Base-by-base conservation (phyloP, 108 stramenopile genomes). In the Nitzschia sp. region DNA sequence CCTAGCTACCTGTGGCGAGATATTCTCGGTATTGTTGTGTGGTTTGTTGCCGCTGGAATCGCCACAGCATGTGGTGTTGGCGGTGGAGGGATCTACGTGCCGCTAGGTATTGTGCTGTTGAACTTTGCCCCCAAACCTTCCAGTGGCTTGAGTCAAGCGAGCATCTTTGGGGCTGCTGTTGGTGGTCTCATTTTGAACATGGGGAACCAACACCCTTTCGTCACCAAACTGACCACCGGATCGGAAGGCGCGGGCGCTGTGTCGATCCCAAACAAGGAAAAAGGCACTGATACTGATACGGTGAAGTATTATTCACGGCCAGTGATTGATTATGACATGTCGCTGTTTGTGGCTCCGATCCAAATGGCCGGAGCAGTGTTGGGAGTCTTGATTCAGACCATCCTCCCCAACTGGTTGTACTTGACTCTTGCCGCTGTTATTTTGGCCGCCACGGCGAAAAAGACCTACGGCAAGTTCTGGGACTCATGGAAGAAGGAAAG, bases 41-140 rank as follows among this genome's bases (percentile, higher is more conserved):
- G 83, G 83, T 84, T 84, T 73, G 52, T 72, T 39, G 63, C 82
- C 11, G 79, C 86, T 3, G 76, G 76, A 20, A 39, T 77, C 19
- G 80, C 83, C 41, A 84, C 78, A 8, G 80, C 86, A 29, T 83
- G 82, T 57, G 85, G 85, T 59, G 85, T 86, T 0, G 85, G 85
- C 21, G 85, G 85, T 11, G 85, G 85, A 53, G 85, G 85, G 20
- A 81, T 86, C 65, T 86, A 81, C 55, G 85, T 86, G 1, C 85
- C 85, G 24, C 63, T 86, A 10, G 85, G 85, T 19, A 86, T 86
- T 39, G 42, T 86, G 12, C 58, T 86, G 3, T 48, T 86, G 9
- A 75, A 69, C 20, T 83, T 86, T 59, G 77, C 80, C 15, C 80
- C 85, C 67, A 86, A 86, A 58, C 65, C 74, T 0, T 34, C 75